Evolutionary conservation across 2,329 filamentous ascomycete species (phyloP), one percentile per base, ranked within the genome.

Genomic region (Clarireedia sp.): DNA sequence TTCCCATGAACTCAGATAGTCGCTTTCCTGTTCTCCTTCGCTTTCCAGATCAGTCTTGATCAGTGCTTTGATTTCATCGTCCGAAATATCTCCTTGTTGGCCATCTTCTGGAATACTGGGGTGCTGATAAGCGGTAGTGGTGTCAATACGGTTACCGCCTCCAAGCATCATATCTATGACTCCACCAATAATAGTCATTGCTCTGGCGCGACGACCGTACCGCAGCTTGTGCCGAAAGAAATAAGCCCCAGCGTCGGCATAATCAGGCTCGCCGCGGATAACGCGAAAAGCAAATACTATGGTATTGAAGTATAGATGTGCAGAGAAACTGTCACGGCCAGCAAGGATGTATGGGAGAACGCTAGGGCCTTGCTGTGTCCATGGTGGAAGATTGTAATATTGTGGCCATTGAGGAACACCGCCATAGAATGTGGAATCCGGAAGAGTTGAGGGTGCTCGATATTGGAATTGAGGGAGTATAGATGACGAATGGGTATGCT

Each of bases 281-380:
- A 58, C 56, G 3, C 54, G 54, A 5, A 57, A 47, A 1, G 26
- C 48, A 1, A 55, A 48, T 40, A 48, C 38, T 2, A 60, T 59
- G 5, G 59, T 58, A 14, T 54, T 48, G 48, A 59, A 64, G 40
- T 59, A 62, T 21, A 62, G 60, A 10, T 56, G 55, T 4, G 55
- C 58, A 19, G 57, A 53, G 48, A 62, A 62, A 17, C 47, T 56
- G 21, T 60, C 55, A 8, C 59, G 52, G 5, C 60, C 58, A 3
- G 60, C 57, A 12, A 62, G 38, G 16, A 62, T 57, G 46, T 60
- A 59, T 8, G 58, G 58, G n/a, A 60, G 41, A 16, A 45, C 44
- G 8, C 54, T 53, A 1, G 38, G 40, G 14, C 36, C 47, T 10
- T 23, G 40, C 23, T 47, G 48, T 38, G n/a, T 16, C 26, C 8